Conservation (phyloP, 2,329 filamentous ascomycete species). For the Penicillium corylophilum region DNA sequence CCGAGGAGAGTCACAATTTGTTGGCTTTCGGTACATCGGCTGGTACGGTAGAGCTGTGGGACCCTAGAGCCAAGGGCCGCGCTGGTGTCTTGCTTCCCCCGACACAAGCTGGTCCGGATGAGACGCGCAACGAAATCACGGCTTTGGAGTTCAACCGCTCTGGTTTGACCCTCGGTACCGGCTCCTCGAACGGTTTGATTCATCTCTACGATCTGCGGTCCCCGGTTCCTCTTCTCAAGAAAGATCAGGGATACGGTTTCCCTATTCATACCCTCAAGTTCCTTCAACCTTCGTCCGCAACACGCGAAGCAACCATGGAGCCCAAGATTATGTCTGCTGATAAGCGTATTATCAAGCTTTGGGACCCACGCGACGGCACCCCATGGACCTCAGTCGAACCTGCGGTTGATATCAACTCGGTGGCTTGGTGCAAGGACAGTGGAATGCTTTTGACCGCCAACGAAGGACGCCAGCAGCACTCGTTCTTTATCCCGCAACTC, state of each 20-base stretch:
- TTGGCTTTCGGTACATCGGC: constrained; percentile 90
- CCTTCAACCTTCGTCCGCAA: constrained; percentile 63
- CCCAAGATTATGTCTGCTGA: constrained; percentile 86
- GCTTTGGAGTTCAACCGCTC: constrained; percentile 82
- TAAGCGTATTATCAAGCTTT: constrained; percentile 95
- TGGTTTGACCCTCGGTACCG: constrained; percentile 80
- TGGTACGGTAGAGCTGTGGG: constrained; percentile 97
- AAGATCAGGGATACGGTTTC: constrained; percentile 95
- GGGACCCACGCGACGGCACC: constrained; percentile 77
- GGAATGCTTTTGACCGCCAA: constrained; percentile 97
- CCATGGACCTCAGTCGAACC: constrained; percentile 97
- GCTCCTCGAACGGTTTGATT: constrained; percentile 82
- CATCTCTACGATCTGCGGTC: constrained; percentile 91
- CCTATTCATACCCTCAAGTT: constrained; percentile 81
- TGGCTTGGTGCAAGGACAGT: constrained; percentile 86
- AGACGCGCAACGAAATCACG: constrained; percentile 66
- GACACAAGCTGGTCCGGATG: constrained; percentile 37
- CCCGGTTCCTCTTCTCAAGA: constrained; percentile 78
- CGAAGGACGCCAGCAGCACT: constrained; percentile 90
- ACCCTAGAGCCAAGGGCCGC: constrained; percentile 77
- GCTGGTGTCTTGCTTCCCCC: constrained; percentile 71
- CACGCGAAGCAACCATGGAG: constrained; percentile 66
- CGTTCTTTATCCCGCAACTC: constrained; percentile 91
- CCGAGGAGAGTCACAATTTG: constrained; percentile 84
- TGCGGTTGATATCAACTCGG: constrained; percentile 88